Conservation (phyloP, 306 rosid species). For the Hippophae gyantsensis region DNA sequence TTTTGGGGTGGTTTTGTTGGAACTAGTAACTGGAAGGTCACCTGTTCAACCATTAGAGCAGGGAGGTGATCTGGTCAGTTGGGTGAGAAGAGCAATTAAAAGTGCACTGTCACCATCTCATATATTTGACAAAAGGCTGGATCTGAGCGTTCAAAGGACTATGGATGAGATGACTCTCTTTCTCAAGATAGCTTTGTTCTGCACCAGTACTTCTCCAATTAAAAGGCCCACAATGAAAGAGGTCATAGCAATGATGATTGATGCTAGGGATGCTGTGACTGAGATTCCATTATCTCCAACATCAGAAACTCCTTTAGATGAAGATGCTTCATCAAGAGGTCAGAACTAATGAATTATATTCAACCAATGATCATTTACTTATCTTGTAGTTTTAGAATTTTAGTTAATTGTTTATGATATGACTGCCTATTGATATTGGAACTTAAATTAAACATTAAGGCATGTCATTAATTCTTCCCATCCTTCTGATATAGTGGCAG, state of each 20-base stretch:
- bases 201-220: slow-evolving; percentile 61
- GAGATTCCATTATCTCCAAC: slow-evolving; percentile 46
- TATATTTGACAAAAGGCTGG: slow-evolving; percentile 50
- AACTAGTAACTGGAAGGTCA: slow-evolving; percentile 51
- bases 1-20: slow-evolving; percentile 71
- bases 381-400: not conserved
- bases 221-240: slow-evolving; percentile 82
- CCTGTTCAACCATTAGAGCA: slow-evolving; percentile 77
- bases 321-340: slow-evolving; percentile 46
- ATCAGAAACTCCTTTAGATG: slow-evolving; percentile 56
- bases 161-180: slow-evolving; percentile 58
- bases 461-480: not conserved
- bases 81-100: slow-evolving; percentile 56
- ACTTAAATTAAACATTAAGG: not conserved
- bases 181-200: slow-evolving; percentile 67
- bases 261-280: slow-evolving; percentile 45
- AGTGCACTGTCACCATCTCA: slow-evolving; percentile 32
- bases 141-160: slow-evolving; percentile 33
- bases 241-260: slow-evolving; percentile 71
- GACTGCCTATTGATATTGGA: not conserved
- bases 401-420: no score
- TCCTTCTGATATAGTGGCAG: no score
- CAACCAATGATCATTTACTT: not conserved
- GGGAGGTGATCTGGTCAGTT: slow-evolving; percentile 63
- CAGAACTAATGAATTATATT: slow-evolving; percentile 13